Conservation (phyloP, 768 basidiomycete species). For the Lyophyllum decastes region DNA sequence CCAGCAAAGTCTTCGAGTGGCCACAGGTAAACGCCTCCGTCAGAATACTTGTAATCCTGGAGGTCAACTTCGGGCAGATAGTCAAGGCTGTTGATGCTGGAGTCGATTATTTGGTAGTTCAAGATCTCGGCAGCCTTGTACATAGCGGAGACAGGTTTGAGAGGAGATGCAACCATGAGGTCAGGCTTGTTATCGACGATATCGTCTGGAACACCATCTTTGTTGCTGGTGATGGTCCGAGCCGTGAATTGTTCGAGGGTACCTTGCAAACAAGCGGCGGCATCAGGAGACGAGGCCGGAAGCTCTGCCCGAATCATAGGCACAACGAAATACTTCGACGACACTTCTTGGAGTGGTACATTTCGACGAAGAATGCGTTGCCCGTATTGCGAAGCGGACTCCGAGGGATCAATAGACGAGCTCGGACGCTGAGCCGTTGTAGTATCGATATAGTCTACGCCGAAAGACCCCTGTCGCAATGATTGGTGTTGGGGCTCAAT, state of each 20-base stretch:
- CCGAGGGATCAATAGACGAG: slow-evolving; percentile 42
- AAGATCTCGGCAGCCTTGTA: background rate
- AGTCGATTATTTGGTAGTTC: background rate
- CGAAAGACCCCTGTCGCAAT: background rate
- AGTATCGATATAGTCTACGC: background rate
- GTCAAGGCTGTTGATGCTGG: background rate
- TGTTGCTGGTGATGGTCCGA: background rate
- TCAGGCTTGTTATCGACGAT: background rate
- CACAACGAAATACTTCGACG: slow-evolving; percentile 13
- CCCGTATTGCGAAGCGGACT: slow-evolving; percentile 54
- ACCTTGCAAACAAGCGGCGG: background rate
- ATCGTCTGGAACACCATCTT: background rate
- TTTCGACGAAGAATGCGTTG: background rate
- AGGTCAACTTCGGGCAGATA: slow-evolving; percentile 9
- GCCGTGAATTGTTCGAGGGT: background rate
- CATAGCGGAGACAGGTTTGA: background rate
- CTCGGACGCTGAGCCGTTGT: slow-evolving; percentile 13
- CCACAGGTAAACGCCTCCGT: background rate
- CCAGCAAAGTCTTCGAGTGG: background rate
- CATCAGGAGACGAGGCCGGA: background rate
- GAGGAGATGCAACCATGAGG: background rate
- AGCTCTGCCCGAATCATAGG: background rate
- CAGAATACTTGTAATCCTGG: slow-evolving; percentile 15
- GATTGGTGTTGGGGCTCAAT: background rate
- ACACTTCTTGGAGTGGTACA: background rate